These are phyloP conservation scores for Penicillium paradoxum DNA, from an alignment of 495 filamentous ascomycete genomes.

Conservation along the genomic window DNA sequence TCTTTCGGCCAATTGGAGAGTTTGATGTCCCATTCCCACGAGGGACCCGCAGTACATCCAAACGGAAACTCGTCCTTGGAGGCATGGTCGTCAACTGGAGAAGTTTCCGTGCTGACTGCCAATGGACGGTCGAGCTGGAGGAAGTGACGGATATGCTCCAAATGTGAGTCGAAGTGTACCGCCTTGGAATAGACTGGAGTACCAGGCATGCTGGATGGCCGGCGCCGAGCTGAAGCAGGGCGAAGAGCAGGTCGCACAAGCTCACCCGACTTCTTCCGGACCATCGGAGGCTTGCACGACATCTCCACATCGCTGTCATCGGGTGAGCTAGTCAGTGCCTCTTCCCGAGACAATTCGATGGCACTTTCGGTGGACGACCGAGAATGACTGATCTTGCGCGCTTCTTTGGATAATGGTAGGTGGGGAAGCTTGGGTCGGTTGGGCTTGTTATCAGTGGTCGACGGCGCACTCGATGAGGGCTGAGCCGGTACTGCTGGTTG, in stretches of 20 bases:
- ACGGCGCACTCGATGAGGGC: constrained; percentile 21
- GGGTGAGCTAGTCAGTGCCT: constrained; percentile 56
- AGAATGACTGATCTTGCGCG: constrained; percentile 70
- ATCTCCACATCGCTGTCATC: constrained; percentile 56
- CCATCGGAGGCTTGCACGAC: constrained; percentile 69
- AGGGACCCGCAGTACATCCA: constrained; percentile 43
- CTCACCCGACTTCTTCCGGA: constrained; percentile 97
- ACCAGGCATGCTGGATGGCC: constrained; percentile 94
- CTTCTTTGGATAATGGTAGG: constrained; percentile 48
- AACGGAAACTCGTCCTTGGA: constrained; percentile 87
- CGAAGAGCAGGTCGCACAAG: constrained; percentile 89
- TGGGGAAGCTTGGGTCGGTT: constrained; percentile 15
- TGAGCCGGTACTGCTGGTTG: constrained; percentile 34
- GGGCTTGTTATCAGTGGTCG: background rate
- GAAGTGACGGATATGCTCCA: constrained; percentile 95
- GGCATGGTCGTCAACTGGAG: constrained; percentile 81
- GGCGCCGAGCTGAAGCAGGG: constrained; percentile 60
- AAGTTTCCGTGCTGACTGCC: constrained; percentile 93
- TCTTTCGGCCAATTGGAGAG: constrained; percentile 78
- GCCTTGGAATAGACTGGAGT: constrained; percentile 93
- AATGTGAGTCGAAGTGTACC: constrained; percentile 90
- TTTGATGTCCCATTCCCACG: constrained; percentile 82
- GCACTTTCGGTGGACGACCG: constrained; percentile 78
- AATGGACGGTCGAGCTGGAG: constrained; percentile 86
- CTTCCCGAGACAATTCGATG: constrained; percentile 48